Conservation (phyloP, 2,329 filamentous ascomycete genomes). For the Arthrobotrys iridis region DNA sequence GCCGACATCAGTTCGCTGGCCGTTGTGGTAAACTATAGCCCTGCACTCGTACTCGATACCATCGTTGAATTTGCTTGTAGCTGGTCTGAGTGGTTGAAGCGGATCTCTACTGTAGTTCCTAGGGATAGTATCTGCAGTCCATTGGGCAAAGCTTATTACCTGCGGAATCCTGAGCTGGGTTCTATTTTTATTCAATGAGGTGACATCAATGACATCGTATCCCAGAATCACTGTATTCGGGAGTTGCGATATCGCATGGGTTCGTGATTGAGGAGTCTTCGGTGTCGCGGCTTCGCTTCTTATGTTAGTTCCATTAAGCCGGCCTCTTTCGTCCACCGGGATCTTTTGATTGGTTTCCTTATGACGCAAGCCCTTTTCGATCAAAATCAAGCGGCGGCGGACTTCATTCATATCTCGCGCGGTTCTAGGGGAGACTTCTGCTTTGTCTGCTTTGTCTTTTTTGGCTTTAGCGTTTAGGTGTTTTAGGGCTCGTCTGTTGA, state of each 20-base stretch:
- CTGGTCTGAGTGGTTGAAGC: neutral
- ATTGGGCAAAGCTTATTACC: conserved; percentile 1
- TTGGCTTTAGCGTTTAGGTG: neutral
- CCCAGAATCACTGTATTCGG: conserved; percentile 9
- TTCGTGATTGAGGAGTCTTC: neutral
- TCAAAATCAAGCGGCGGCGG: neutral
- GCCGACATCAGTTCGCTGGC: neutral
- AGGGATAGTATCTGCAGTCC: neutral
- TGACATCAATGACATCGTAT: conserved; percentile 6
- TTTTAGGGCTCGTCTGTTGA: neutral
- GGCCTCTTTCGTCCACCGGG: neutral
- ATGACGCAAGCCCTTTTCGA: neutral
- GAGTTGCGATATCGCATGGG: conserved; percentile 5
- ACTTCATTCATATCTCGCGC: neutral
- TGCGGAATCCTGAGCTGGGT: conserved; percentile 3
- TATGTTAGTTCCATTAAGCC: neutral
- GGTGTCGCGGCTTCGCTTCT: neutral
- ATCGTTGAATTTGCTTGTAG: neutral
- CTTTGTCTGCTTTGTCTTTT: neutral
- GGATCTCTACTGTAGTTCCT: neutral
- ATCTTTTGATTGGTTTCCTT: neutral
- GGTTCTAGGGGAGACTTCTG: neutral
- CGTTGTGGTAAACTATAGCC: conserved; percentile 20
- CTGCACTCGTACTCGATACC: conserved; percentile 19
- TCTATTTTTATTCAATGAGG: neutral